A percentile compares a stretch with the other conserved stretches of the same genome.
phyloP scores from a whole-genome alignment of 2,329 filamentous ascomycete genomes.

The Shiraia bambusicola region DNA sequence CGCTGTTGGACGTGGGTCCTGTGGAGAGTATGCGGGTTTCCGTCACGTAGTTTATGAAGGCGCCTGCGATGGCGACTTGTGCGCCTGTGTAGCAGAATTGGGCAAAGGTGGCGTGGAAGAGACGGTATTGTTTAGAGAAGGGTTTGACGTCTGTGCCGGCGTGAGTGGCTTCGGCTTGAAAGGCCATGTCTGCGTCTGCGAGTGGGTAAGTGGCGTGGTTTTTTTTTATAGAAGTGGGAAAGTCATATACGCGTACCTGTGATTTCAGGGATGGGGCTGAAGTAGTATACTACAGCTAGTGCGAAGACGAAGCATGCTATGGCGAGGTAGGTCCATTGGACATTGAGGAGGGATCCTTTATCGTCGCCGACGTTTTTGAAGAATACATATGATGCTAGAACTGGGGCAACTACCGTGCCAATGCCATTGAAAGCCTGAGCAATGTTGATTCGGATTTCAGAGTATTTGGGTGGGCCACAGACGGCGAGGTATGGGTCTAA shows the following conservation, averaged over 20 bases:
- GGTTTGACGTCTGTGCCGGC: slow-evolving; percentile 49
- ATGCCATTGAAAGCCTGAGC: slow-evolving; percentile 61
- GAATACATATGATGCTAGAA: slow-evolving; percentile 63
- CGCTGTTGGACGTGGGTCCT: slow-evolving; percentile 45
- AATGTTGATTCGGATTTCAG: slow-evolving; percentile 60
- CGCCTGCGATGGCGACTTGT: slow-evolving; percentile 59
- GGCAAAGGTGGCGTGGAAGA: slow-evolving; percentile 74
- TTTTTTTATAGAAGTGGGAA: not conserved
- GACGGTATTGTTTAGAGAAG: slow-evolving; percentile 63
- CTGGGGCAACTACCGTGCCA: slow-evolving; percentile 60
- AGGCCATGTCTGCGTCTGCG: slow-evolving; percentile 55
- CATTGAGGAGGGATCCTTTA: slow-evolving; percentile 55
- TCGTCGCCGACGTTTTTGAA: slow-evolving; percentile 57
- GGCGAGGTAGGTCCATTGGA: slow-evolving; percentile 66
- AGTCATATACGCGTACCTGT: slow-evolving; percentile 43
- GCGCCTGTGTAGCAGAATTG: slow-evolving; percentile 82
- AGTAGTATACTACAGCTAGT: slow-evolving; percentile 60
- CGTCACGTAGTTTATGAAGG: slow-evolving; percentile 50
- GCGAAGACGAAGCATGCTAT: slow-evolving; percentile 62
- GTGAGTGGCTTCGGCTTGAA: slow-evolving; percentile 47
- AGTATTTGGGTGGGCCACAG: slow-evolving; percentile 61
- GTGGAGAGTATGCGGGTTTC: slow-evolving; percentile 46
- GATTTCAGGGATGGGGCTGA: slow-evolving; percentile 57
- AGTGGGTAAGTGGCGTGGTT: not conserved
- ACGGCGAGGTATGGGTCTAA: slow-evolving; percentile 40